Conservation (phyloP, 2,329 filamentous ascomycete species). For the Magnaporthiopsis incrustans region DNA sequence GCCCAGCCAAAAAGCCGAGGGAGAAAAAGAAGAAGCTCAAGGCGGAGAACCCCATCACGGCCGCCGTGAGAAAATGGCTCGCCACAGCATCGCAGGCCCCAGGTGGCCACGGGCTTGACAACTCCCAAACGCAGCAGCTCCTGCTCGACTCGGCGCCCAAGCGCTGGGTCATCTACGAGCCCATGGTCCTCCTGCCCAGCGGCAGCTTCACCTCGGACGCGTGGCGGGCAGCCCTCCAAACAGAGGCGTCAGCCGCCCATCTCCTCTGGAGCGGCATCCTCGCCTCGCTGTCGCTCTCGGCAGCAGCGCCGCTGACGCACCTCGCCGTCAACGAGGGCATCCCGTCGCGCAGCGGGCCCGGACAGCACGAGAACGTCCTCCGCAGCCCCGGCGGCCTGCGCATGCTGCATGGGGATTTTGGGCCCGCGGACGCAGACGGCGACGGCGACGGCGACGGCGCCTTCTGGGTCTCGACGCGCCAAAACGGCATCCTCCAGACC, state of each 20-base stretch:
- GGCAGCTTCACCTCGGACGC: slow-evolving; percentile 41
- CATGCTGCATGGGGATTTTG: slow-evolving; percentile 69
- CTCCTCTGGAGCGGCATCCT: slow-evolving; percentile 44
- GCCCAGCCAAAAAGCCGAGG: neutral
- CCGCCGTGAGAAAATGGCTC: slow-evolving; percentile 28
- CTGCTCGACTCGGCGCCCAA: slow-evolving; percentile 41
- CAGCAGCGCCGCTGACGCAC: slow-evolving; percentile 38
- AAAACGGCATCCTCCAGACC: slow-evolving; percentile 72
- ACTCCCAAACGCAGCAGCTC: slow-evolving; percentile 8
- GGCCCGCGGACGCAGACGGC: slow-evolving; percentile 29
- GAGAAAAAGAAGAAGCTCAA: slow-evolving; percentile 18
- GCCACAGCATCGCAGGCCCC: slow-evolving; percentile 7
- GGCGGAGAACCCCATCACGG: slow-evolving; percentile 26
- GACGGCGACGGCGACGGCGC: slow-evolving; percentile 28
- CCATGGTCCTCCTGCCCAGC: slow-evolving; percentile 51
- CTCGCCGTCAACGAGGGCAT: slow-evolving; percentile 56
- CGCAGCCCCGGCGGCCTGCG: slow-evolving; percentile 64
- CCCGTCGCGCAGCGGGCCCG: slow-evolving; percentile 29
- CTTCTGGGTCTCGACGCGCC: slow-evolving; percentile 71
- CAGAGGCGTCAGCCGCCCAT: slow-evolving; percentile 1
- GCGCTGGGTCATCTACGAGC: slow-evolving; percentile 52
- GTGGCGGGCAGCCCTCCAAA: slow-evolving; percentile 31
- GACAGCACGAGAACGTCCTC: slow-evolving; percentile 51
- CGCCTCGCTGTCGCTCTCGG: slow-evolving; percentile 32
- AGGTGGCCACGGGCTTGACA: slow-evolving; percentile 7